Conservation (phyloP, 1,284 basidiomycete genomes). For the Wolfiporia cocos region DNA sequence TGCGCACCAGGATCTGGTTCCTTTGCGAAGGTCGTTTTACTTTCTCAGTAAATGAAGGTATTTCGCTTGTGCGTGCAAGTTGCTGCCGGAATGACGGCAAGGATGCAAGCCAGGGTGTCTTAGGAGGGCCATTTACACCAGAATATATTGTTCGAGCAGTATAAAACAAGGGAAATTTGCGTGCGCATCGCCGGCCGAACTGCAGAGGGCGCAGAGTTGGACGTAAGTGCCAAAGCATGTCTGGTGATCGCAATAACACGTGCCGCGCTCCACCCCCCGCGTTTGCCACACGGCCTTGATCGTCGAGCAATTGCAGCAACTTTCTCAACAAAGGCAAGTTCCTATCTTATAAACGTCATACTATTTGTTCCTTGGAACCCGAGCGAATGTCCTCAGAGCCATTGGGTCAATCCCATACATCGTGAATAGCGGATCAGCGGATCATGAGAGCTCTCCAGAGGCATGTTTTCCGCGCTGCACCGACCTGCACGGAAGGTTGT, state of each 20-base stretch:
- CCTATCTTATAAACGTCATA: too few species aligned
- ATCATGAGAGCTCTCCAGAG: too few species aligned
- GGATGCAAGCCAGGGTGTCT: slow-evolving; percentile 4
- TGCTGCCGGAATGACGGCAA: slow-evolving; percentile 7
- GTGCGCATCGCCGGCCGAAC: neutral
- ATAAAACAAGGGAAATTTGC: slow-evolving; percentile 1
- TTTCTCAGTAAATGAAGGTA: slow-evolving; percentile 23
- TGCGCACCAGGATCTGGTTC: slow-evolving; percentile 35
- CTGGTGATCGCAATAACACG: neutral
- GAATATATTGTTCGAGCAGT: neutral
- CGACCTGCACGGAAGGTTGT: too few species aligned
- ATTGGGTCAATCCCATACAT: too few species aligned
- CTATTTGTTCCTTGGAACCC: too few species aligned
- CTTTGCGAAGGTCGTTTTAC: slow-evolving; percentile 27
- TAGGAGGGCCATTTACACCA: neutral
- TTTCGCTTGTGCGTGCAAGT: slow-evolving; percentile 1
- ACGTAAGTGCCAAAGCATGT: slow-evolving; percentile 3
- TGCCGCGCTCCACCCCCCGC: neutral
- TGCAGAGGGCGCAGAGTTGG: neutral
- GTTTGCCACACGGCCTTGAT: neutral
- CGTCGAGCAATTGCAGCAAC: neutral
- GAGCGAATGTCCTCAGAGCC: too few species aligned
- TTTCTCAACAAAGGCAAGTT: too few species aligned
- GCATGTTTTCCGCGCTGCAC: too few species aligned
- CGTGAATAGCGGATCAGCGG: too few species aligned